These are phyloP conservation scores for Ophiocordyceps camponoti-rufipedis DNA, from an alignment of 2,329 filamentous ascomycete species.

Conservation along the genomic window DNA sequence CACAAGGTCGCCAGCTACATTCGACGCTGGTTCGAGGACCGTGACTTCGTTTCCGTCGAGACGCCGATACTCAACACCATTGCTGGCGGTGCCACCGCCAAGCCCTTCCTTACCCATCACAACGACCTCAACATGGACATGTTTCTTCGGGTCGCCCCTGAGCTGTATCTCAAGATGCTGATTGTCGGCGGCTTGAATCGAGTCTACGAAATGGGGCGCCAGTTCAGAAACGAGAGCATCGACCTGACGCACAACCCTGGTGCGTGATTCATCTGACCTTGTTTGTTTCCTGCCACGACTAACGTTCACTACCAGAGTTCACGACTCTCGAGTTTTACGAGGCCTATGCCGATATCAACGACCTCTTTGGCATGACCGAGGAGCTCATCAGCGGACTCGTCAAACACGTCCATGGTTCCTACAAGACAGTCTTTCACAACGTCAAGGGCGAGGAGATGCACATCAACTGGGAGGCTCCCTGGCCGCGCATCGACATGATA, in stretches of 20 bases:
- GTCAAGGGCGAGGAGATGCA: constrained; percentile 73
- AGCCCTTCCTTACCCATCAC: constrained; percentile 84
- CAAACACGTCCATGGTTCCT: constrained; percentile 71
- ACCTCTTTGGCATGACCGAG: constrained; percentile 67
- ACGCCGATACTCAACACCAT: constrained; percentile 97
- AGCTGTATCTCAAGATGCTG: constrained; percentile 90
- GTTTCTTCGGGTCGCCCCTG: constrained; percentile 86
- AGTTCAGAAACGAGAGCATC: constrained; percentile 80
- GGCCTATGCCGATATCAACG: constrained; percentile 83
- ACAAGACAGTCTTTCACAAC: constrained; percentile 72
- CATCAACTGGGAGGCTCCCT: constrained; percentile 92
- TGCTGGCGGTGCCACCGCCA: constrained; percentile 86
- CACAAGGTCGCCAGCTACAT: constrained; percentile 81
- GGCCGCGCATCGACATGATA: constrained; percentile 93
- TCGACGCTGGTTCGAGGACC: constrained; percentile 70
- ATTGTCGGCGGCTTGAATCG: constrained; percentile 87
- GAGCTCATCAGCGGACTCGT: constrained; percentile 82
- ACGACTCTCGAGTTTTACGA: constrained; percentile 96
- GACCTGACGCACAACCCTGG: constrained; percentile 64
- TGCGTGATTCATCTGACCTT: constrained; percentile 3
- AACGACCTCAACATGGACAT: constrained; percentile 92
- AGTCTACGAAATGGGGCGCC: constrained; percentile 88
- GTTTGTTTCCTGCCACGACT: not conserved
- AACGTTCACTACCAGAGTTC: constrained; percentile 45
- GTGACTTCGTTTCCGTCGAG: constrained; percentile 85